phyloP scores from a whole-genome alignment of 371 early-diverging fungal species.

The Mortierella sp. region DNA sequence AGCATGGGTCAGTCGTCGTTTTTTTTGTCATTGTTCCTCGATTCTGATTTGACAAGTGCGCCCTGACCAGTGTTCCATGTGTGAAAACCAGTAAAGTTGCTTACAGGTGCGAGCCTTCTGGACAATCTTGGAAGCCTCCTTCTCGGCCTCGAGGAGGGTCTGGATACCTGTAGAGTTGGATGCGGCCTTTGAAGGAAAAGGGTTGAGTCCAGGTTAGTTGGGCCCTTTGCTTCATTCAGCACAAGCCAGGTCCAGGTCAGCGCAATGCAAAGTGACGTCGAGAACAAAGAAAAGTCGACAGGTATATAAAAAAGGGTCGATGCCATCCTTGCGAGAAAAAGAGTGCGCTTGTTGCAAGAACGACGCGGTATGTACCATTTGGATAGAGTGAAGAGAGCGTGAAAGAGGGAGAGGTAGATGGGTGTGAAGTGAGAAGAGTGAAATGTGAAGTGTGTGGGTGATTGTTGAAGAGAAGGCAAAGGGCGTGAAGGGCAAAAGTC shows the following conservation, averaged over 20 bases:
- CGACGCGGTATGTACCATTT: neutral
- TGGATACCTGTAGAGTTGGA: constrained; percentile 88
- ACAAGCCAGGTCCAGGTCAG: neutral
- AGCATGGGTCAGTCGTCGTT: neutral
- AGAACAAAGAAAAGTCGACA: neutral
- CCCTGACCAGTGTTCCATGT: neutral
- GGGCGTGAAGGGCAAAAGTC: neutral
- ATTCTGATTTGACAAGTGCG: neutral
- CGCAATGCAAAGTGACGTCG: neutral
- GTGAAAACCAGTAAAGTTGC: neutral
- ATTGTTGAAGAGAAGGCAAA: neutral
- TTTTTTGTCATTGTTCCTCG: neutral
- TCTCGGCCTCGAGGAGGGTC: constrained; percentile 88
- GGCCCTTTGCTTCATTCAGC: neutral
- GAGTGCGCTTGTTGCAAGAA: neutral
- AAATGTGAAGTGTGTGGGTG: neutral
- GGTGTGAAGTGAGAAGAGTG: neutral
- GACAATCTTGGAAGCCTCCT: constrained; percentile 92
- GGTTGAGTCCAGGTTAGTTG: neutral
- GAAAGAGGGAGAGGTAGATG: neutral
- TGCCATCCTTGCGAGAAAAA: neutral
- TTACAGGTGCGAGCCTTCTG: constrained; percentile 94
- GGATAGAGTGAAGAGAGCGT: neutral
- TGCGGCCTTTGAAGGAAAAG: constrained; percentile 62
- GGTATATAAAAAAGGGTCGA: neutral